These are phyloP conservation scores for Tilletiopsis washingtonensis DNA, from an alignment of 1,284 basidiomycete genomes.

Conservation along the genomic window DNA sequence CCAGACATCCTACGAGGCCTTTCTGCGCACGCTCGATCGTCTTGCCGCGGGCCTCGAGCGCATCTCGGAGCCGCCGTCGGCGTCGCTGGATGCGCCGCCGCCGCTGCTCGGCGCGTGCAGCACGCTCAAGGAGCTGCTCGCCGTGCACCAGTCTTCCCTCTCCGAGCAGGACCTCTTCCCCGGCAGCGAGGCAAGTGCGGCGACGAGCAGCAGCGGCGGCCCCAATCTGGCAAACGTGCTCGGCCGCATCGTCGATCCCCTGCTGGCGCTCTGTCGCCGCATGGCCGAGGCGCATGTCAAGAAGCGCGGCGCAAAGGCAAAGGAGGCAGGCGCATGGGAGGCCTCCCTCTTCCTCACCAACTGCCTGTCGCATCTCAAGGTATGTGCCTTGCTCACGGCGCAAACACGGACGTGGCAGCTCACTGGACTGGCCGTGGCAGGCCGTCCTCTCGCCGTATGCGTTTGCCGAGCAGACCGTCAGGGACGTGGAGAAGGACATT, in stretches of 20 bases:
- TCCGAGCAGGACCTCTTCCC: conserved; percentile 8
- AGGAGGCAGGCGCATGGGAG: conserved; percentile 18
- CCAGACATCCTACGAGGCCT: conserved; percentile 17
- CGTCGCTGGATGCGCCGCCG: conserved; percentile 16
- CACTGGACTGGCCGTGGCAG: background rate
- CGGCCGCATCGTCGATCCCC: conserved; percentile 22
- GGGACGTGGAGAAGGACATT: conserved; percentile 2
- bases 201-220: background rate
- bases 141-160: conserved; percentile 19
- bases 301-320: conserved; percentile 7
- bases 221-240: conserved; percentile 24
- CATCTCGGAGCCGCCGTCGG: conserved; percentile 15
- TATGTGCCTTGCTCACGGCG: conserved; percentile 1
- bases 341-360: conserved; percentile 18
- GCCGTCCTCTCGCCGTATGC: conserved; percentile 6
- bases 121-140: conserved; percentile 32
- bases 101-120: conserved; percentile 16
- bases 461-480: conserved; percentile 7
- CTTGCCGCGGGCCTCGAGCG: conserved; percentile 21
- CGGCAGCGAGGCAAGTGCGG: too few species aligned
- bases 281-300: conserved; percentile 12
- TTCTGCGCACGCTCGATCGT: conserved; percentile 27
- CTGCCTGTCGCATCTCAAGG: conserved; percentile 18
- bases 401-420: too few species aligned
- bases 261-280: conserved; percentile 15